phyloP scores from a whole-genome alignment of 164 flowering plant species.

The Platanus orientalis region DNA sequence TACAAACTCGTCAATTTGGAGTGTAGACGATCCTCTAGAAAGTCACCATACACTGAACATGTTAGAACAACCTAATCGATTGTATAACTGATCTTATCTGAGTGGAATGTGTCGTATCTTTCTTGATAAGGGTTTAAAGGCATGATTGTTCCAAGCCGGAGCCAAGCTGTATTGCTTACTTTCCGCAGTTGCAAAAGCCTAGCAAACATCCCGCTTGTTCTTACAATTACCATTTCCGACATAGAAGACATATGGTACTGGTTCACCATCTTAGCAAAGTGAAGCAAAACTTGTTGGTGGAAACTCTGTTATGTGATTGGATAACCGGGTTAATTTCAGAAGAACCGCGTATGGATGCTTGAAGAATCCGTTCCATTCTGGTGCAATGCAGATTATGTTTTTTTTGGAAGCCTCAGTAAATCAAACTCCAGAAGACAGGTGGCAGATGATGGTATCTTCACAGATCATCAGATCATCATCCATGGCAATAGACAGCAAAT shows the following conservation, averaged over 20 bases:
- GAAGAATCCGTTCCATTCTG: neutral
- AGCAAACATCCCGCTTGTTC: constrained; percentile 86
- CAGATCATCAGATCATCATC: constrained; percentile 74
- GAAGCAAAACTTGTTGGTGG: neutral
- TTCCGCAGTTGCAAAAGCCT: constrained; percentile 94
- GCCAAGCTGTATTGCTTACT: constrained; percentile 90
- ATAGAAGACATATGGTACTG: constrained; percentile 78
- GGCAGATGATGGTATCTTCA: constrained; percentile 54
- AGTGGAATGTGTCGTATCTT: too few species aligned
- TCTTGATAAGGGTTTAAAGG: constrained; percentile 71
- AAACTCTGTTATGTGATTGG: neutral
- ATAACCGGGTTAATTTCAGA: too few species aligned
- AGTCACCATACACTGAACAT: too few species aligned
- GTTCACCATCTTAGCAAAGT: constrained; percentile 82
- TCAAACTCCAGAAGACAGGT: constrained; percentile 79
- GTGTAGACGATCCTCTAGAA: too few species aligned
- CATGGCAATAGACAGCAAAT: constrained; percentile 95
- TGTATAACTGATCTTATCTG: too few species aligned
- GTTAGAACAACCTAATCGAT: too few species aligned
- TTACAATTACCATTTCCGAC: constrained; percentile 83
- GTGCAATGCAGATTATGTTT: constrained; percentile 57
- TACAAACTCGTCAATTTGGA: too few species aligned
- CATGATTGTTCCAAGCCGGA: constrained; percentile 79
- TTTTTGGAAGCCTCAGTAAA: constrained; percentile 87
- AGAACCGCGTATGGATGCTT: neutral